Evolutionary conservation across 331 rosid species (phyloP).

Genomic region (Malus hybrid): DNA sequence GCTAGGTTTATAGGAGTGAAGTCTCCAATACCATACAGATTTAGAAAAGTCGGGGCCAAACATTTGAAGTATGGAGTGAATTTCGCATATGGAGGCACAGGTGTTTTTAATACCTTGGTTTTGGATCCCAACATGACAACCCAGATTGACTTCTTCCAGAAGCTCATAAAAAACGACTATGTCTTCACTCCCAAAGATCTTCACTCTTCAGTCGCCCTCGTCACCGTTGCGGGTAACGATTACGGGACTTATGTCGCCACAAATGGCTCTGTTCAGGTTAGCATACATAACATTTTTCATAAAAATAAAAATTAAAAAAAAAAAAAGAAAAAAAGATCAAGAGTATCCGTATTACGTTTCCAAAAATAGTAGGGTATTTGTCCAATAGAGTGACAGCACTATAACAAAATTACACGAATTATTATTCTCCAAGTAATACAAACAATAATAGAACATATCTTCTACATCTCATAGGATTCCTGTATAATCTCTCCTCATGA

Average conservation of each 20-base stretch:
- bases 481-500: no score
- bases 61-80: constrained; percentile 60
- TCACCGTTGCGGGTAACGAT: constrained; percentile 80
- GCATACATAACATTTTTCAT: background rate
- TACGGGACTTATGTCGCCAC: constrained; percentile 30
- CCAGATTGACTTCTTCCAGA: constrained; percentile 48
- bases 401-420: no score
- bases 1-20: constrained; percentile 53
- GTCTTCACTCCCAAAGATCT: constrained; percentile 29
- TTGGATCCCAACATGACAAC: constrained; percentile 61
- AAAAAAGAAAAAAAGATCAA: no score
- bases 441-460: no score
- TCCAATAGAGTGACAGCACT: no score
- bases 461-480: no score
- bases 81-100: constrained; percentile 69
- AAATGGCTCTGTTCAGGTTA: constrained; percentile 44
- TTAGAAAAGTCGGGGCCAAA: constrained; percentile 25
- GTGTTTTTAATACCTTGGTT: constrained; percentile 49
- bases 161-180: constrained; percentile 20
- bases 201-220: constrained; percentile 47
- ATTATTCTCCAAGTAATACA: no score
- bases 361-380: no score
- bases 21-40: constrained; percentile 55
- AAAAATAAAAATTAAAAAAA: background rate
- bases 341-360: no score